Evolutionary conservation across 805 yeast species (phyloP).

Genomic region (Cyberlindnera euphorbiae): DNA sequence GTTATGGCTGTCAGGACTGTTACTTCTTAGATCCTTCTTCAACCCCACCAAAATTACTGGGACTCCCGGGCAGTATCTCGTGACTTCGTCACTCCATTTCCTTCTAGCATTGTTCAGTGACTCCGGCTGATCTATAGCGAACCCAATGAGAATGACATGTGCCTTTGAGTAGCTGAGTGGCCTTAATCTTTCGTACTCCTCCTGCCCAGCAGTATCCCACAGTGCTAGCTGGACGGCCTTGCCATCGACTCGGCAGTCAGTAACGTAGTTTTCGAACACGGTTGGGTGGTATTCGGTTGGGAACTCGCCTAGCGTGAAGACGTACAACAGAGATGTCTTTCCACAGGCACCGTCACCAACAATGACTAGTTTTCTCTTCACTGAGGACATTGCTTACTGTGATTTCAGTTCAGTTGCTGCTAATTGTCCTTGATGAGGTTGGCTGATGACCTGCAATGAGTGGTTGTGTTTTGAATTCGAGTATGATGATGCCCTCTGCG

Average conservation of each 20-base stretch:
- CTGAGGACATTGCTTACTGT: conserved; percentile 18
- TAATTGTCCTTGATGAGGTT: background rate
- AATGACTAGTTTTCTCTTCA: conserved; percentile 75
- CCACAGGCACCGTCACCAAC: conserved; percentile 97
- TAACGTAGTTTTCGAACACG: conserved; percentile 90
- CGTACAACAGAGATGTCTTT: conserved; percentile 84
- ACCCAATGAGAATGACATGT: conserved; percentile 79
- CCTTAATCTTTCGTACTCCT: conserved; percentile 85
- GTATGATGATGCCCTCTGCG: too few species aligned
- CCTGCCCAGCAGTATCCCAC: conserved; percentile 98
- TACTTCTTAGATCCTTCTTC: conserved; percentile 70
- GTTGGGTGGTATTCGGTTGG: conserved; percentile 93
- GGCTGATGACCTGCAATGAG: too few species aligned
- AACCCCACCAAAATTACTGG: conserved; percentile 80
- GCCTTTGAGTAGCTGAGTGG: conserved; percentile 88
- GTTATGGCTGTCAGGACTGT: conserved; percentile 30
- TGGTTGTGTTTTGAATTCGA: too few species aligned
- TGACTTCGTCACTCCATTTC: conserved; percentile 87
- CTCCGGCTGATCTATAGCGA: conserved; percentile 80
- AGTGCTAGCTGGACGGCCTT: conserved; percentile 82
- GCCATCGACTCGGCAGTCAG: conserved; percentile 92
- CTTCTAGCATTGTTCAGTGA: conserved; percentile 75
- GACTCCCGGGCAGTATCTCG: conserved; percentile 71
- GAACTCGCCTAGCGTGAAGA: conserved; percentile 87
- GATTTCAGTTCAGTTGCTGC: background rate